Conservation (phyloP, 352 stramenopile genomes). For the Phytophthora fragariaefolia region DNA sequence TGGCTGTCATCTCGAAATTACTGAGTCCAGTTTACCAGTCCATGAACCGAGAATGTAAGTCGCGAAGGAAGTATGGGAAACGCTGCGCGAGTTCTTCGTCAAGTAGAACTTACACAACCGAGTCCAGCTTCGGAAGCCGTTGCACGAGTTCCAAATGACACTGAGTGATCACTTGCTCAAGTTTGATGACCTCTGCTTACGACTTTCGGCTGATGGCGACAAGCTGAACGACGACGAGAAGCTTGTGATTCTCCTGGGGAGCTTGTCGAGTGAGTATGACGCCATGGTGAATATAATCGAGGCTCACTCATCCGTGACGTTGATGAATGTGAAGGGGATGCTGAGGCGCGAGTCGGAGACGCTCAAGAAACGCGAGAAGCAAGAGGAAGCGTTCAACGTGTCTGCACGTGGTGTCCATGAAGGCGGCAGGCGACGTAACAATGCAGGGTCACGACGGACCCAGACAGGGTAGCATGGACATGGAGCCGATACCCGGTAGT, state of each 20-base stretch:
- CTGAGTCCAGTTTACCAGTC: background rate
- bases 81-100: background rate
- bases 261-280: background rate
- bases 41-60: background rate
- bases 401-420: too few species aligned
- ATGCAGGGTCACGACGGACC: too few species aligned
- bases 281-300: background rate
- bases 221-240: too few species aligned
- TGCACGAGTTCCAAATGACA: background rate
- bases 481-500: too few species aligned
- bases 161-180: too few species aligned
- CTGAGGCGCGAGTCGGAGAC: background rate
- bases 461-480: too few species aligned
- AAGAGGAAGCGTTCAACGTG: background rate
- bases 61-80: background rate
- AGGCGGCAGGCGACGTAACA: too few species aligned
- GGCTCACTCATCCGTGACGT: too few species aligned
- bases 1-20: background rate
- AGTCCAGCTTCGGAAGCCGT: background rate
- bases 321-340: background rate
- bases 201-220: too few species aligned
- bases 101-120: background rate
- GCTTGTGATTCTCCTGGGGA: background rate
- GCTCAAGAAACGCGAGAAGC: background rate
- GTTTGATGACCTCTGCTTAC: too few species aligned